phyloP scores from a whole-genome alignment of 768 basidiomycete genomes.

The Mrakia blollopis region DNA sequence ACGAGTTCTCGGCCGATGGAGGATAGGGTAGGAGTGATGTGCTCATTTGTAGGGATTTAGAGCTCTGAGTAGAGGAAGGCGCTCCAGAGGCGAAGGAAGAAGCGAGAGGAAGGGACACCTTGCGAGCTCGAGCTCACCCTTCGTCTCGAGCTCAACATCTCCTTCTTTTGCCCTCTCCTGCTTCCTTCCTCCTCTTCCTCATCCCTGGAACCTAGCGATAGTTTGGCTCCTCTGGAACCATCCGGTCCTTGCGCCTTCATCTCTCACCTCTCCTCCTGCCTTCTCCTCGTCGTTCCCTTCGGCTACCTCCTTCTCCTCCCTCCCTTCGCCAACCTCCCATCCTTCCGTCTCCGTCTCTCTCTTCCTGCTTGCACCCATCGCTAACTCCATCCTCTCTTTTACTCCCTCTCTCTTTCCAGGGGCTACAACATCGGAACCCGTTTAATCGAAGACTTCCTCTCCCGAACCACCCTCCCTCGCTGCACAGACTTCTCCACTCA shows the following conservation, averaged over 20 bases:
- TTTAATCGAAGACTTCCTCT: conserved; percentile 94
- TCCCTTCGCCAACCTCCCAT: neutral
- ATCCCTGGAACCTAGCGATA: no score
- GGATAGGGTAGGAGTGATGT: no score
- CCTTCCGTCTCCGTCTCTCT: neutral
- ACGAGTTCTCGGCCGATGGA: no score
- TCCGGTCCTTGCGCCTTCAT: no score
- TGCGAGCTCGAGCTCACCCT: no score
- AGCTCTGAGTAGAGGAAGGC: neutral
- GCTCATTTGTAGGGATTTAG: no score
- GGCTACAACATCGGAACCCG: conserved; percentile 97
- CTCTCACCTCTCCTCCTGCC: no score
- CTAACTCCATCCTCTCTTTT: neutral
- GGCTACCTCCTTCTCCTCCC: neutral
- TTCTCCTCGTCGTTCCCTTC: neutral
- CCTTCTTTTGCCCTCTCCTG: no score
- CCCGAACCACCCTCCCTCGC: conserved; percentile 81
- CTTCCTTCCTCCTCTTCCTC: no score
- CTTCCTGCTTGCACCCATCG: neutral
- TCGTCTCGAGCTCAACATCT: no score
- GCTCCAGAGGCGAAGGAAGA: neutral
- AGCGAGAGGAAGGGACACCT: no score
- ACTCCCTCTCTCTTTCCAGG: conserved; percentile 52
- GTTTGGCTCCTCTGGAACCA: no score
- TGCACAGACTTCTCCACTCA: conserved; percentile 87